Evolutionary conservation across 306 rosid species (phyloP).

Genomic region (Pachyrhizus erosus): DNA sequence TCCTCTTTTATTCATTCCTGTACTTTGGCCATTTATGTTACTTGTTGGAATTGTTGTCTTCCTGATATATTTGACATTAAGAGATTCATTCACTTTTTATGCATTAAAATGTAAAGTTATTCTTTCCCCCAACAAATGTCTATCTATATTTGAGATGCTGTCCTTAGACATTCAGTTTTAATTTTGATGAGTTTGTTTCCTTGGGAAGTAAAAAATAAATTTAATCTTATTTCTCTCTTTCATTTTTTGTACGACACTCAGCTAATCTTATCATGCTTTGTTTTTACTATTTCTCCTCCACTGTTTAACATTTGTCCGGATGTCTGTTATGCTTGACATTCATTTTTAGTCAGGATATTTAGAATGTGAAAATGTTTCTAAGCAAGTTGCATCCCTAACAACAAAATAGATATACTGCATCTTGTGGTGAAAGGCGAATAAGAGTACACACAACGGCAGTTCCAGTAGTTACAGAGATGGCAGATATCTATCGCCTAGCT

Average conservation of each 20-base stretch:
- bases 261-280: conserved; percentile 34
- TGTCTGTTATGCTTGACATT: conserved; percentile 36
- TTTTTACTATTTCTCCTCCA: conserved; percentile 30
- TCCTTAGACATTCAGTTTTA: conserved; percentile 8
- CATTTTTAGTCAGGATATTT: conserved; percentile 32
- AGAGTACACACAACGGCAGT: conserved; percentile 96
- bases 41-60: neutral
- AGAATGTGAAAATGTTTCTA: conserved; percentile 10
- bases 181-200: conserved; percentile 9
- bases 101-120: neutral
- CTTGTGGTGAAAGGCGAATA: conserved; percentile 98
- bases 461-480: conserved; percentile 89
- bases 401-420: conserved; percentile 86
- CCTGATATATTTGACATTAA: neutral
- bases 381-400: conserved; percentile 59
- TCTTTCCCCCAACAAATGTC: neutral
- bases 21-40: conserved; percentile 5
- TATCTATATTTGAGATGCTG: conserved; percentile 23
- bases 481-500: conserved; percentile 88
- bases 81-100: neutral
- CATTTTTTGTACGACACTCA: neutral
- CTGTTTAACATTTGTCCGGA: neutral
- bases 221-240: neutral
- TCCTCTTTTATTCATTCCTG: neutral
- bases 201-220: neutral